Base-by-base conservation (phyloP, 2,329 filamentous ascomycete species). In the Colletotrichum lindemuthianum region DNA sequence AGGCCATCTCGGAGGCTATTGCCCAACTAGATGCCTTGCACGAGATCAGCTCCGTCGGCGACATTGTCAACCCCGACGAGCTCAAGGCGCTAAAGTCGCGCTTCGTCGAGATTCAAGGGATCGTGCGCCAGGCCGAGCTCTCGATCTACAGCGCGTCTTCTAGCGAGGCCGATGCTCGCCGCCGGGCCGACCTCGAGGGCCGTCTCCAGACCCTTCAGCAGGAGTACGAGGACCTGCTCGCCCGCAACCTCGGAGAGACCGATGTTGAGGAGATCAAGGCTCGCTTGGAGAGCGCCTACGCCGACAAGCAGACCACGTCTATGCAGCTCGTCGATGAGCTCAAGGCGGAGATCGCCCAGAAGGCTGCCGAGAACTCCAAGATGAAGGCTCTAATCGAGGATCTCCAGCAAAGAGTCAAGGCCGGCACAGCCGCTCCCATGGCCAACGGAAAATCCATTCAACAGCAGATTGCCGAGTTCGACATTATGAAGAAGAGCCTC, bases 401-500 rank as follows among this genome's bases (percentile, higher is more conserved):
- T 67, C 85, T 96, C 11, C 91, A 95, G 75, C 86, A 87, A 71
- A 87, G 89, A 67, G 83, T 91, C 74, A 93, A 93, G 82, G 82
- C 86, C 53, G 85, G 86, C 69, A 76, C 76, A 15, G 74, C 79
- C 9, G 83, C 82, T 15, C 85, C 89, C 33, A 92, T 90, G 74
- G 81, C 88, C 60, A 92, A 92, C 72, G 91, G 91, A 84, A 97
- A 97, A 85, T 96, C 93, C 11, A 88, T 98, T 48, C 93, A 97
- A 76, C 95, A 99, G 81, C 96, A 98, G 81, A 97, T 99, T 78
- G 92, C 95, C 63, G 96, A 99, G 76, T 99, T 99, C 72, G 96
- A 99, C 78, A 92, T 93, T 65, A 99, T 99, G 94, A 99, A 99
- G 89, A 99, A 99, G 88, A 97, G 92, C 70, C 84, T 99, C 70